Percentiles rank a stretch among this genome's conserved stretches.
These are phyloP conservation scores for Russula ochroleuca DNA, from an alignment of 768 basidiomycete genomes.

Conservation along the genomic window DNA sequence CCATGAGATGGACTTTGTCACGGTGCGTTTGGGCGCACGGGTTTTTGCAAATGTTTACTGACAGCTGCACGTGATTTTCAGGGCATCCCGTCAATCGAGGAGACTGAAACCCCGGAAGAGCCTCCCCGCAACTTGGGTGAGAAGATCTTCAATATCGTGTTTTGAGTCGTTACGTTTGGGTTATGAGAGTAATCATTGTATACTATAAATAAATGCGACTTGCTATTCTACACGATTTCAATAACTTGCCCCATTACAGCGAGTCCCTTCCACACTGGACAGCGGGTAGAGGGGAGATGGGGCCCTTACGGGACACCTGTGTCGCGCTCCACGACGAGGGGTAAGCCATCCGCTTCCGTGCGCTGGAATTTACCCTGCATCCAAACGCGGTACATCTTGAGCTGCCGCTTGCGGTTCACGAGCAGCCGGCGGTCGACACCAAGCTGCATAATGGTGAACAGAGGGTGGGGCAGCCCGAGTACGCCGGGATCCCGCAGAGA, in stretches of 20 bases:
- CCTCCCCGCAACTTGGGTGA: slow-evolving; percentile 49
- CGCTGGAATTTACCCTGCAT: slow-evolving; percentile 77
- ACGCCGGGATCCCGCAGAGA: slow-evolving; percentile 33
- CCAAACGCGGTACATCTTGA: slow-evolving; percentile 98
- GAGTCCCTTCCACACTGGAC: background rate
- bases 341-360: background rate
- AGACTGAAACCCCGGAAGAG: slow-evolving; percentile 55
- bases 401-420: slow-evolving; percentile 87
- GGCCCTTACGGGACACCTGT: background rate
- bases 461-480: slow-evolving; percentile 44
- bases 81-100: slow-evolving; percentile 65
- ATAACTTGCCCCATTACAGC: background rate
- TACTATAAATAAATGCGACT: background rate
- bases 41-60: background rate
- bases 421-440: slow-evolving; percentile 87
- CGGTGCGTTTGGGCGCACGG: slow-evolving; percentile 36
- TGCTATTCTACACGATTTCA: background rate
- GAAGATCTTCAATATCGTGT: slow-evolving; percentile 48
- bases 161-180: slow-evolving; percentile 36
- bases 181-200: background rate
- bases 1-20: slow-evolving; percentile 66
- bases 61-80: slow-evolving; percentile 28
- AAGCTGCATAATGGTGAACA: slow-evolving; percentile 79
- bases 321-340: background rate
- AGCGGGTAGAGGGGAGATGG: background rate